A percentile compares a stretch with the other conserved stretches of the same genome.
phyloP scores from a whole-genome alignment of 352 stramenopile species.

The Peronospora farinosa region DNA sequence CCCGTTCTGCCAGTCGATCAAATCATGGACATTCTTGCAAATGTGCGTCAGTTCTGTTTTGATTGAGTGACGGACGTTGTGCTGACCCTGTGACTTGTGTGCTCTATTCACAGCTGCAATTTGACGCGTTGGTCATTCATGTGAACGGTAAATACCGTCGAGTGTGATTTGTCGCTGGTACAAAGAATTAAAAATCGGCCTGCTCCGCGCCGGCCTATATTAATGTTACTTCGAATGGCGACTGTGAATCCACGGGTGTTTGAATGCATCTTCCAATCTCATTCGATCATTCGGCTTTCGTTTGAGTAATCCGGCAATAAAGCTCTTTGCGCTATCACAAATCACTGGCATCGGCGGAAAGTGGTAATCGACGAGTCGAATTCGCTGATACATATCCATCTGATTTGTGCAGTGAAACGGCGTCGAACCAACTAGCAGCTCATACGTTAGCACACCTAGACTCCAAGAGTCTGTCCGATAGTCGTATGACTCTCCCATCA shows the following conservation, averaged over 20 bases:
- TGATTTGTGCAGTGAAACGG: constrained; percentile 80
- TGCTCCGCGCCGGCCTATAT: constrained; percentile 7
- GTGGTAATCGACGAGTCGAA: constrained; percentile 48
- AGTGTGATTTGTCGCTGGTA: constrained; percentile 22
- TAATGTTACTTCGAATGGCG: constrained; percentile 22
- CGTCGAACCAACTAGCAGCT: constrained; percentile 67
- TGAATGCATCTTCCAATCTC: constrained; percentile 43
- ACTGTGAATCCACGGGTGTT: constrained; percentile 60
- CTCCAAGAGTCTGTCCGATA: constrained; percentile 74
- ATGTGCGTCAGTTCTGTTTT: constrained; percentile 32
- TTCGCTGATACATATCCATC: constrained; percentile 80
- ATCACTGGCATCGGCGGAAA: constrained; percentile 48
- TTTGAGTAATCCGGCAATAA: constrained; percentile 57
- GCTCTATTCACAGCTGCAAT: constrained; percentile 41
- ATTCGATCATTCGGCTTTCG: constrained; percentile 51
- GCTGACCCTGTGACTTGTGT: constrained; percentile 6
- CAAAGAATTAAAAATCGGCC: neutral
- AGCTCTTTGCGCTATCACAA: constrained; percentile 51
- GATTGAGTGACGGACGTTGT: neutral
- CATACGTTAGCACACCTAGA: constrained; percentile 76
- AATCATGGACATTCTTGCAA: constrained; percentile 47
- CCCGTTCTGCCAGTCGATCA: constrained; percentile 37
- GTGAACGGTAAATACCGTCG: constrained; percentile 51
- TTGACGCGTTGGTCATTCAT: constrained; percentile 56
- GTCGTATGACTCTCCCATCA: constrained; percentile 59